Percentiles rank a stretch among this genome's conserved stretches.
phyloP scores from a whole-genome alignment of 179 eudicot species.

The Beta corolliflora region DNA sequence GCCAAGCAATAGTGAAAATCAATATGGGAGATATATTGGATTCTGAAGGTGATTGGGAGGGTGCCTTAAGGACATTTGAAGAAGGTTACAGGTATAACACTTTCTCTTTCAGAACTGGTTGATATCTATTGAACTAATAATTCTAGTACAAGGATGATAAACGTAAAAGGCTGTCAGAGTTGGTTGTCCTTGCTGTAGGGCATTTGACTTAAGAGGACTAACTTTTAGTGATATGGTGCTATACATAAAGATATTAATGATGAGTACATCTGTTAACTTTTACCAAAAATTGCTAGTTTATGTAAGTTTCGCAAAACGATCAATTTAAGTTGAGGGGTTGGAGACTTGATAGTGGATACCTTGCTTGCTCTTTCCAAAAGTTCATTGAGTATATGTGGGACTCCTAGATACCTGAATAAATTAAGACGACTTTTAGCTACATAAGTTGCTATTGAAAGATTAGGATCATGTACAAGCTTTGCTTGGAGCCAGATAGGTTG shows the following conservation, averaged over 20 bases:
- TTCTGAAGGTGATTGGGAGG: conserved; percentile 63
- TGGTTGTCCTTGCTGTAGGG: neutral
- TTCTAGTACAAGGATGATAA: neutral
- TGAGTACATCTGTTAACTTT: neutral
- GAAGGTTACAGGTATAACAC: conserved; percentile 68
- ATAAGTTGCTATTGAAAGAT: neutral
- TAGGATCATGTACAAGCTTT: neutral
- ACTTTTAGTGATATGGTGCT: neutral
- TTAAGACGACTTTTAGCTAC: neutral
- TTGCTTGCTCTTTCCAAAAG: neutral
- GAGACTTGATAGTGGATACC: neutral
- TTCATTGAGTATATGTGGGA: neutral
- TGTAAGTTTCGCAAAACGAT: too few species aligned
- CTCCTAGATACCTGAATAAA: neutral
- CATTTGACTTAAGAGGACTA: neutral
- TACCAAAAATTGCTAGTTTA: neutral
- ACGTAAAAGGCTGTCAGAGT: neutral
- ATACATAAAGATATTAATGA: neutral
- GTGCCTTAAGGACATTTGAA: conserved; percentile 64
- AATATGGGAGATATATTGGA: conserved; percentile 80
- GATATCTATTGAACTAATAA: neutral
- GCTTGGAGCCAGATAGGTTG: neutral
- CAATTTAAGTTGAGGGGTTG: neutral
- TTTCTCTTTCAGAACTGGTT: conserved; percentile 13
- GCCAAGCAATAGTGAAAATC: conserved; percentile 87